Conservation (phyloP, 345 rosid species). For the Linum lewisii region DNA sequence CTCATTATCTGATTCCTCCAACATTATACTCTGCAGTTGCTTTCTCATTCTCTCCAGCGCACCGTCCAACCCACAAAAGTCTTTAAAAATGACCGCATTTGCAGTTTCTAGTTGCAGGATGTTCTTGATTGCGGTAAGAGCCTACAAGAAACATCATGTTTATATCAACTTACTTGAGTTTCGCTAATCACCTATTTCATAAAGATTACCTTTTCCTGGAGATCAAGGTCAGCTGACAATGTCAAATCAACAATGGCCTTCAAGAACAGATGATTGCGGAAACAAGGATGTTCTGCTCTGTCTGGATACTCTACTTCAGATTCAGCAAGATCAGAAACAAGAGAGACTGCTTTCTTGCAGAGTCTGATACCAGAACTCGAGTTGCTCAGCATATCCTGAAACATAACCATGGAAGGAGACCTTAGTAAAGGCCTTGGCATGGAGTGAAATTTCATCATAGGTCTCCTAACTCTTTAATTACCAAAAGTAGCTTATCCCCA, state of each 20-base stretch:
- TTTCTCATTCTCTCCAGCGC: conserved; percentile 59
- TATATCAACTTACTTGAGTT: neutral
- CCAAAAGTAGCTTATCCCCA: conserved; percentile 87
- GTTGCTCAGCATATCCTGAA: conserved; percentile 54
- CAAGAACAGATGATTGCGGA: conserved; percentile 47
- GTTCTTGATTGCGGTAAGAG: conserved; percentile 61
- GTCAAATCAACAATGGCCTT: conserved; percentile 73
- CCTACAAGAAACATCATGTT: conserved; percentile 31
- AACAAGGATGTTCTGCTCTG: conserved; percentile 37
- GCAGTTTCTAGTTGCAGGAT: conserved; percentile 55
- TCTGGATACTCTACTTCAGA: conserved; percentile 40
- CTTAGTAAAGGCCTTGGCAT: neutral
- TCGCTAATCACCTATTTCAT: neutral
- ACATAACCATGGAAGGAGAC: neutral
- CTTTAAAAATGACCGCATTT: conserved; percentile 52
- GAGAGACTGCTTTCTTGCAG: conserved; percentile 59
- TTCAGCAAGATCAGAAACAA: conserved; percentile 71
- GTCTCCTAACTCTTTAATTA: conserved; percentile 17
- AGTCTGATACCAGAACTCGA: conserved; percentile 53
- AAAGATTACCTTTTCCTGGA: conserved; percentile 71
- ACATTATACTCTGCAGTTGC: conserved; percentile 49
- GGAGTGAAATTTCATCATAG: neutral
- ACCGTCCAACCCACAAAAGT: conserved; percentile 56
- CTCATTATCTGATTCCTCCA: conserved; percentile 53
- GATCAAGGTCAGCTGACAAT: conserved; percentile 56